phyloP scores from a whole-genome alignment of 2,329 filamentous ascomycete genomes.

The Mycocentrospora acerina region DNA sequence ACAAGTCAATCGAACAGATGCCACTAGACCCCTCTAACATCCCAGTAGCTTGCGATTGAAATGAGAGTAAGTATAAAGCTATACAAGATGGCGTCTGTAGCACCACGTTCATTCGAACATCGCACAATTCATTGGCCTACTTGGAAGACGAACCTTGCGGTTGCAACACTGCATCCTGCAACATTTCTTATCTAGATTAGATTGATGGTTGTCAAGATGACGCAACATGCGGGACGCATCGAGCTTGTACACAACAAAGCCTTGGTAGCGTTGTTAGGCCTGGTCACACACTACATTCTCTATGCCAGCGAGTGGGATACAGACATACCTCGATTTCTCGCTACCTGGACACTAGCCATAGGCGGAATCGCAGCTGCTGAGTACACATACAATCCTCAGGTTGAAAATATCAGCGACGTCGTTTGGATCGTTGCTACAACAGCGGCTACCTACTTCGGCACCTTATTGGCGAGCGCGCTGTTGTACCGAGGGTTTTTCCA shows the following conservation, averaged over 20 bases:
- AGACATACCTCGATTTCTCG: constrained; percentile 13
- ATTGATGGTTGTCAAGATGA: constrained; percentile 5
- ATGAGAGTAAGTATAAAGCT: too few species aligned
- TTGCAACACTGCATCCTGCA: too few species aligned
- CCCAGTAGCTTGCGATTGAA: too few species aligned
- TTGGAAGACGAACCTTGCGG: too few species aligned
- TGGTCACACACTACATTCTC: constrained; percentile 24
- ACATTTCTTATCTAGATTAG: not conserved
- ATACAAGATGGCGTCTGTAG: too few species aligned
- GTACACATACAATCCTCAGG: constrained; percentile 14
- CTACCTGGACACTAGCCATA: constrained; percentile 18
- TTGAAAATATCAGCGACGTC: constrained; percentile 10
- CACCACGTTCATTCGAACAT: too few species aligned
- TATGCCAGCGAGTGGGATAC: constrained; percentile 30
- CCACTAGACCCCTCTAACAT: too few species aligned
- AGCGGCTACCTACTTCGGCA: constrained; percentile 22
- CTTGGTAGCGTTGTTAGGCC: constrained; percentile 19
- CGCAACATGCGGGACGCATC: constrained; percentile 5
- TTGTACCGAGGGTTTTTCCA: constrained; percentile 47
- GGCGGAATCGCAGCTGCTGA: constrained; percentile 16
- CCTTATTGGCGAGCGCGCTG: constrained; percentile 35
- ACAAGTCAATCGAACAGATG: too few species aligned
- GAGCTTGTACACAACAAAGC: constrained; percentile 23
- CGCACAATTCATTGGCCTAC: too few species aligned
- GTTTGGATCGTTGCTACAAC: constrained; percentile 10